These are phyloP conservation scores for Sporothrix globosa DNA, from an alignment of 2,329 filamentous ascomycete genomes.

Conservation along the genomic window DNA sequence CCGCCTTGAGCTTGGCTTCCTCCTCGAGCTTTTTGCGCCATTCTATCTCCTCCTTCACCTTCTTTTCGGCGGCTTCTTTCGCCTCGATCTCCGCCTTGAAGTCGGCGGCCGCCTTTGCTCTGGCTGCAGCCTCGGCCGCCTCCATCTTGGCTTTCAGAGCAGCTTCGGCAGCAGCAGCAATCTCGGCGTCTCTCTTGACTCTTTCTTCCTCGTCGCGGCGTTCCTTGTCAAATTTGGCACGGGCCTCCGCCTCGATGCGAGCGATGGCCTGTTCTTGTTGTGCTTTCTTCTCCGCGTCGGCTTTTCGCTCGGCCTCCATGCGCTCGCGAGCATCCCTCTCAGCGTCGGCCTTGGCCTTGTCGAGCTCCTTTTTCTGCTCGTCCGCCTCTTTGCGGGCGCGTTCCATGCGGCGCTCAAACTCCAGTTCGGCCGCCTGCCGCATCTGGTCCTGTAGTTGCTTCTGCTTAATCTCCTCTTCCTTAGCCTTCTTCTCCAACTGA, in stretches of 20 bases:
- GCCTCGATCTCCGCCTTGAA: conserved; percentile 46
- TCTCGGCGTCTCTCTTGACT: conserved; percentile 52
- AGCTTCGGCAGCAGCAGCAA: conserved; percentile 47
- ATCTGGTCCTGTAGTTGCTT: conserved; percentile 42
- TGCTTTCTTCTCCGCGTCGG: conserved; percentile 44
- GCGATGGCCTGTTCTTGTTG: conserved; percentile 44
- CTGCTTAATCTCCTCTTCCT: conserved; percentile 48
- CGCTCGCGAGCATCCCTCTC: conserved; percentile 49
- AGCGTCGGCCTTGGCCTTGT: conserved; percentile 52
- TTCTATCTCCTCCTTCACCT: conserved; percentile 45
- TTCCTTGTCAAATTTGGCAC: conserved; percentile 48
- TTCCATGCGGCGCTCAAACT: conserved; percentile 38
- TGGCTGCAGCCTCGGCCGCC: conserved; percentile 52
- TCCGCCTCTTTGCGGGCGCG: conserved; percentile 48
- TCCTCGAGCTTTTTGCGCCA: conserved; percentile 54
- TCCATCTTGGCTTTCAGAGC: conserved; percentile 47
- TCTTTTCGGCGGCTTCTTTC: conserved; percentile 39
- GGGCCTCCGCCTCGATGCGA: conserved; percentile 43
- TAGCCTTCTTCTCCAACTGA: conserved; percentile 51
- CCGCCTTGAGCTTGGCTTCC: conserved; percentile 48
- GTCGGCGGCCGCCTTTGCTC: conserved; percentile 47
- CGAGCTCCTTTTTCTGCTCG: conserved; percentile 53
- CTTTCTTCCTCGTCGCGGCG: conserved; percentile 48
- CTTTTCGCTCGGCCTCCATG: conserved; percentile 46
- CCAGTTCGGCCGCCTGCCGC: conserved; percentile 41